Percentiles rank a stretch among this genome's conserved stretches.
phyloP scores from a whole-genome alignment of 768 basidiomycete species.

The Leccinum imitatum region DNA sequence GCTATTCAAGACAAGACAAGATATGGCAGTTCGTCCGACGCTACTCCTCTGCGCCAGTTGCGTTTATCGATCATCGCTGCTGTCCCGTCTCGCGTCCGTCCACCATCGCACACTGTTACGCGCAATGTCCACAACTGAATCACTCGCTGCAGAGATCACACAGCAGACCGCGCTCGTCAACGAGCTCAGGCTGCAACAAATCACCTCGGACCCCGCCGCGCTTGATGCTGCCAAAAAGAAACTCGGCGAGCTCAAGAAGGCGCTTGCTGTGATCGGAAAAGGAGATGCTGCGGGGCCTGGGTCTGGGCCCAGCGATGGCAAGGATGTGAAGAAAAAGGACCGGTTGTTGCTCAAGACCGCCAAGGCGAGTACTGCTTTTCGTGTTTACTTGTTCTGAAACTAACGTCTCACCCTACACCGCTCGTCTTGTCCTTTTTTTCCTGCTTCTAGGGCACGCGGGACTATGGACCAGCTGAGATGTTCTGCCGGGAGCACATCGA shows the following conservation, averaged over 20 bases:
- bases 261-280: constrained; percentile 43
- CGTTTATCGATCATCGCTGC: constrained; percentile 36
- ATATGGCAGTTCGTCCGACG: neutral
- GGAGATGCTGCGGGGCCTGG: constrained; percentile 21
- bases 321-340: constrained; percentile 62
- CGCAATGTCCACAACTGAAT: constrained; percentile 41
- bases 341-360: constrained; percentile 86
- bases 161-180: constrained; percentile 58
- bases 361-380: constrained; percentile 56
- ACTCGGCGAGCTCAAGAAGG: constrained; percentile 67
- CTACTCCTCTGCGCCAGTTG: neutral
- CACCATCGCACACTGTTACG: constrained; percentile 13
- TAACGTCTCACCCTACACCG: neutral
- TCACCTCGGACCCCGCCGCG: constrained; percentile 42
- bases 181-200: constrained; percentile 52
- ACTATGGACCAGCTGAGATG: constrained; percentile 92
- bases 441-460: constrained; percentile 81
- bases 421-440: neutral
- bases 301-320: constrained; percentile 37
- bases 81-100: constrained; percentile 11
- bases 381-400: constrained; percentile 15
- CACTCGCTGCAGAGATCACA: constrained; percentile 55
- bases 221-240: constrained; percentile 68
- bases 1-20: neutral
- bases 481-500: constrained; percentile 90